A percentile compares a stretch with the other conserved stretches of the same genome.
Evolutionary conservation across 345 rosid genomes (phyloP).

Genomic region (Carallia pectinifolia): DNA sequence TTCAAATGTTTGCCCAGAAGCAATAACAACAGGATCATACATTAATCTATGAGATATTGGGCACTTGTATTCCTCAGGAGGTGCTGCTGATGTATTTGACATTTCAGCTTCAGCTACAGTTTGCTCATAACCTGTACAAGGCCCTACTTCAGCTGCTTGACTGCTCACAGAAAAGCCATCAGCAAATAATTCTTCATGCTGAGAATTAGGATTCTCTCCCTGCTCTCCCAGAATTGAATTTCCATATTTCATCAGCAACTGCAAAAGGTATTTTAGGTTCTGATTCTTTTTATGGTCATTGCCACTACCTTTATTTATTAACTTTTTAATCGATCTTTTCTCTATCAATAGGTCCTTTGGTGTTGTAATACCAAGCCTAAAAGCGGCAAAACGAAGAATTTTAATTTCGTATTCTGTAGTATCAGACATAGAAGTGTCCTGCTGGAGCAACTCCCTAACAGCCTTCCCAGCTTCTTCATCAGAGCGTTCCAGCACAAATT

Average conservation of each 20-base stretch:
- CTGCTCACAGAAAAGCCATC: no score
- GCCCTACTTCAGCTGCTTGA: conserved; percentile 23
- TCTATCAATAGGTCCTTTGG: conserved; percentile 52
- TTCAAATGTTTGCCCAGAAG: conserved; percentile 83
- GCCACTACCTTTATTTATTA: conserved; percentile 38
- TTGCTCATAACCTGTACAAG: conserved; percentile 13
- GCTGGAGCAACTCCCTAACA: conserved; percentile 50
- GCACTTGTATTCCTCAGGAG: conserved; percentile 64
- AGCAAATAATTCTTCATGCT: conserved; percentile 26
- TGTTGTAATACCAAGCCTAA: conserved; percentile 52
- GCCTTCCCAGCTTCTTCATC: conserved; percentile 79
- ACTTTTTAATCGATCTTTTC: conserved; percentile 57
- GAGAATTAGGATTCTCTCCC: conserved; percentile 28
- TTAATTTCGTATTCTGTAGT: conserved; percentile 41
- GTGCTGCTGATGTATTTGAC: conserved; percentile 22
- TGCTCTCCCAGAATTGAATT: conserved; percentile 39
- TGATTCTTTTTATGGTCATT: conserved; percentile 36
- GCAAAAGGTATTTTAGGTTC: conserved; percentile 47
- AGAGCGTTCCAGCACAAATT: conserved; percentile 48
- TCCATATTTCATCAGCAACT: conserved; percentile 58
- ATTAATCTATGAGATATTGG: conserved; percentile 67
- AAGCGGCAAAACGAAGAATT: conserved; percentile 52
- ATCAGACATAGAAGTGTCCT: conserved; percentile 37
- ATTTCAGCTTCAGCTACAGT: conserved; percentile 23
- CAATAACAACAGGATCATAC: conserved; percentile 88